Evolutionary conservation across 1,284 basidiomycete genomes (phyloP), one percentile per base, ranked within the genome.

Genomic region (Uromyces viciae-fabae): DNA sequence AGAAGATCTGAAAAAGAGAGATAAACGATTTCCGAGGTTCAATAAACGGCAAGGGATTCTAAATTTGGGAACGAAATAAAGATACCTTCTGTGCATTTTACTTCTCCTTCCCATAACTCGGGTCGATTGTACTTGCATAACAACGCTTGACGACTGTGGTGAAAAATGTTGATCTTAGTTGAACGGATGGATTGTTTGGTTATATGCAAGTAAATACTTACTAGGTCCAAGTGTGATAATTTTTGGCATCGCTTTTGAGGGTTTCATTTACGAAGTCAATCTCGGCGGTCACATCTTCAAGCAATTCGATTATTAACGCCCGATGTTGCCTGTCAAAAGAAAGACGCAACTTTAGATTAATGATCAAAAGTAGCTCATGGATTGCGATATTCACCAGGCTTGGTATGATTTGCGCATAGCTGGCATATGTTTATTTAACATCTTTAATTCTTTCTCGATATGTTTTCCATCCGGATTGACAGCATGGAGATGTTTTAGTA

Each of bases 211-310:
- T 17, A 43, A 11, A 58, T 28, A 42, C 77, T 72, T 31, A 80
- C 77, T 95, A 95, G 4, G 92, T 92, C 94, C 94, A 97, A 0
- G 94, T 96, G 86, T 97, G 94, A 85, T 97, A 97, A 87, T 97
- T 98, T 89, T 98, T 98, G 69, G 90, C 87, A 85, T 98, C 95
- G 28, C 87, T 88, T 14, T 69, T 81, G 54, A 98, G 90, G 0
- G 91, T 90, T 71, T 87, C 86, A 76, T 90, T 89, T 84, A 94
- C 91, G 86, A 96, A 96, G 31, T 86, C 88, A 81, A 98, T 90
- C 86, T 98, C 95, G 2, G 87, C 88, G 8, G 83, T 85, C 0
- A 91, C 89, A 64, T 89, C 87, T 46, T 84, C 56, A n/a, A 88
- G 84, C n/a, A 87, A 86, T 15, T 86, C 86, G 52, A 90, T 85